These are phyloP conservation scores for Pascua sp. DNA, from an alignment of 1,284 basidiomycete species.

Conservation along the genomic window DNA sequence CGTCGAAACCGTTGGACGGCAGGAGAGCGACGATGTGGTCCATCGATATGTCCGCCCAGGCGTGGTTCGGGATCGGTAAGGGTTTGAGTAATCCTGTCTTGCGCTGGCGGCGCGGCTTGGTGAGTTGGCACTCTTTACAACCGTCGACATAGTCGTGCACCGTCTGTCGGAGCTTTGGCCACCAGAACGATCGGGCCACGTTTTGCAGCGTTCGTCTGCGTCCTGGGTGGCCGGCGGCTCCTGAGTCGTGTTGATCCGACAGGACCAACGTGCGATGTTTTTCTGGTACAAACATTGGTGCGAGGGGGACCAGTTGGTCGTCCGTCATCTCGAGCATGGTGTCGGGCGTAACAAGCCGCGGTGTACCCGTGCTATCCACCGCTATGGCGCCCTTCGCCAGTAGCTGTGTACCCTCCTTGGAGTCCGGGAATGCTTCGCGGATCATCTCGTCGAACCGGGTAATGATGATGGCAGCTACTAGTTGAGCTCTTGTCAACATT, in stretches of 20 bases:
- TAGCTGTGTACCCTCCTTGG: too few species aligned
- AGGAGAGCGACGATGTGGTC: slow-evolving; percentile 50
- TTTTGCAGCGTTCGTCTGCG: slow-evolving; percentile 41
- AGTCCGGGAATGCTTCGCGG: too few species aligned
- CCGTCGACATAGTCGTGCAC: slow-evolving; percentile 28
- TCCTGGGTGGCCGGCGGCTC: slow-evolving; percentile 51
- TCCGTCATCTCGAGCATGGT: too few species aligned
- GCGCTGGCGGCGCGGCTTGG: slow-evolving; percentile 38
- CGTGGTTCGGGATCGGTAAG: slow-evolving; percentile 42
- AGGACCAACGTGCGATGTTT: not conserved
- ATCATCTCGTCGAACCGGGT: too few species aligned
- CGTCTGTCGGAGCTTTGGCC: slow-evolving; percentile 22
- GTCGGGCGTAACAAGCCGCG: too few species aligned
- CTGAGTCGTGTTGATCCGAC: slow-evolving; percentile 27
- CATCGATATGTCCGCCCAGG: slow-evolving; percentile 45
- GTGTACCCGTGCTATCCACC: too few species aligned
- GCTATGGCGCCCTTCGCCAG: too few species aligned
- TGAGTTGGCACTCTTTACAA: slow-evolving; percentile 43
- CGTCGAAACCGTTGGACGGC: slow-evolving; percentile 37
- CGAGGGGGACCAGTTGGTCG: too few species aligned
- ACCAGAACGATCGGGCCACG: slow-evolving; percentile 29
- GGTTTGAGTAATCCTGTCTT: slow-evolving; percentile 47
- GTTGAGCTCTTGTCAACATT: not conserved
- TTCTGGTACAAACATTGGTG: not conserved
- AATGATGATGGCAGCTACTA: not conserved